A percentile compares a stretch with the other conserved stretches of the same genome.
Conservation (phyloP, 2,329 filamentous ascomycete genomes). For the Knufia fluminis region DNA sequence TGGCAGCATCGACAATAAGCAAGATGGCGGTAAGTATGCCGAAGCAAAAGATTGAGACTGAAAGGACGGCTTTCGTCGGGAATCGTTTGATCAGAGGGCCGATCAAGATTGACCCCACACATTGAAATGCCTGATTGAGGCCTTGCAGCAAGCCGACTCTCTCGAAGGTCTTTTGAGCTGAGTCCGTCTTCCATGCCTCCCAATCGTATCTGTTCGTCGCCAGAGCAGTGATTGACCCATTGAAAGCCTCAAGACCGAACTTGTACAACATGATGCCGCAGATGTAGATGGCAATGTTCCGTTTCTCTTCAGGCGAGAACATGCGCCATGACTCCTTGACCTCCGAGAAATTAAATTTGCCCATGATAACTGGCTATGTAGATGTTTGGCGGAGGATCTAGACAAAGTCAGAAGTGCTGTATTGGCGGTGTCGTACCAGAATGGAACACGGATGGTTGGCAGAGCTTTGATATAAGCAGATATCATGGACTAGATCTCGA, state of each 20-base stretch:
- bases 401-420: no score
- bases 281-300: conserved; percentile 41
- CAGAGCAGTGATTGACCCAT: conserved; percentile 41
- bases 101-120: conserved; percentile 43
- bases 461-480: no score
- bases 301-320: conserved; percentile 35
- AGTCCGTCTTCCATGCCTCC: conserved; percentile 29
- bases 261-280: conserved; percentile 45
- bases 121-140: conserved; percentile 44
- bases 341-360: not conserved
- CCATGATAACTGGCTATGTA: not conserved
- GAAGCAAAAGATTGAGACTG: conserved; percentile 37
- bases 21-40: conserved; percentile 40
- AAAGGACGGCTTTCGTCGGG: conserved; percentile 39
- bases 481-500: no score
- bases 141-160: conserved; percentile 40
- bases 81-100: conserved; percentile 42
- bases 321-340: conserved; percentile 12
- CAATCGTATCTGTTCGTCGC: conserved; percentile 44
- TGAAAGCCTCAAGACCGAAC: conserved; percentile 44
- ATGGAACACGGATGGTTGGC: no score
- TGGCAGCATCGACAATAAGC: conserved; percentile 41
- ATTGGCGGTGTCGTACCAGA: no score
- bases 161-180: conserved; percentile 36
- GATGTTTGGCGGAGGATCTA: not conserved